Conservation (phyloP, 345 rosid species). For the Eucalyptus sp. region DNA sequence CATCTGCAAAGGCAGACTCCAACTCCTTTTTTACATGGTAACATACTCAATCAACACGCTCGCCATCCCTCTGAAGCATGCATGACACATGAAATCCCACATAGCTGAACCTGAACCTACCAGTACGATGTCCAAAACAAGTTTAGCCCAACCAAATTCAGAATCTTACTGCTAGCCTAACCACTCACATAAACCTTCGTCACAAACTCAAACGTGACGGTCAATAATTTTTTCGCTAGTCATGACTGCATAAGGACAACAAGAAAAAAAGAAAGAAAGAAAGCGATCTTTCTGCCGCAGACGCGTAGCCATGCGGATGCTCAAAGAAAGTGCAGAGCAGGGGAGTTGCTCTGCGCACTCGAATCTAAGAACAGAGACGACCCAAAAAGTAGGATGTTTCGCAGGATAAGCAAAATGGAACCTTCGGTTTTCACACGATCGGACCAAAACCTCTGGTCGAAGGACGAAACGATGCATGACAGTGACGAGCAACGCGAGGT, state of each 20-base stretch:
- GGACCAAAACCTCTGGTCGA: not conserved
- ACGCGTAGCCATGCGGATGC: too few species aligned
- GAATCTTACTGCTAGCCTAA: not conserved
- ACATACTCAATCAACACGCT: not conserved
- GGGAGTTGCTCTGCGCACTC: not conserved
- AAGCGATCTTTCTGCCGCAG: not conserved
- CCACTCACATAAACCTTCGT: not conserved
- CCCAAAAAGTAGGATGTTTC: not conserved
- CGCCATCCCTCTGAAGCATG: not conserved
- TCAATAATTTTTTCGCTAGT: not conserved
- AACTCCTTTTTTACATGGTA: not conserved
- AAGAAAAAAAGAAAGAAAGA: rapidly evolving
- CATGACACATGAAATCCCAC: not conserved
- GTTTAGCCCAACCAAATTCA: not conserved
- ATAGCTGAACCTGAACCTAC: not conserved
- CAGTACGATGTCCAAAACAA: not conserved
- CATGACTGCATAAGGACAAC: not conserved
- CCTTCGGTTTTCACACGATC: not conserved
- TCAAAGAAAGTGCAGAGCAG: not conserved
- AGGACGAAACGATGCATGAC: not conserved
- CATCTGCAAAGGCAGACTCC: too few species aligned
- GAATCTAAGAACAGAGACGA: not conserved
- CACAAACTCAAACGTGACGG: rapidly evolving
- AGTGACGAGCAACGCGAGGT: not conserved
- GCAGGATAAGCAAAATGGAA: not conserved